Conservation (phyloP, 1,284 basidiomycete species). For the Ustilago bromivora region DNA sequence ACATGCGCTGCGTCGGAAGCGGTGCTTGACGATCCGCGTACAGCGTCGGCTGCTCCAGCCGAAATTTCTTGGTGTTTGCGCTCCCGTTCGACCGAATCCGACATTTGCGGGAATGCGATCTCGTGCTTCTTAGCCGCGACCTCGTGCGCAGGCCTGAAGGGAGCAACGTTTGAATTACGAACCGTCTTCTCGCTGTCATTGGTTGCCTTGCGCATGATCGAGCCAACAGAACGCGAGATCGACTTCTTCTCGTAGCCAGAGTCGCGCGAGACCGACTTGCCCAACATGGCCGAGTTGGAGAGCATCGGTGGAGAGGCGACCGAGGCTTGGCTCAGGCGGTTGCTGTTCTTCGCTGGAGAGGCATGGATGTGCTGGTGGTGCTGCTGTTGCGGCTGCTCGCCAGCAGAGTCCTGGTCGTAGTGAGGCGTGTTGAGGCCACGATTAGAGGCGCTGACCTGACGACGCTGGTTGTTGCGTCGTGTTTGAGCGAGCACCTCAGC, state of each 20-base stretch:
- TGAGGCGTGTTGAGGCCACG: constrained; percentile 16
- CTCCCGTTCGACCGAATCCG: constrained; percentile 2
- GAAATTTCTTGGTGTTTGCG: constrained; percentile 2
- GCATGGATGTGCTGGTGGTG: neutral
- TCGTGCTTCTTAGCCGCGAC: constrained; percentile 24
- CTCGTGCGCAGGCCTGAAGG: constrained; percentile 4
- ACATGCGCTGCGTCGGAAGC: neutral
- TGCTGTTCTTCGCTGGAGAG: constrained; percentile 19
- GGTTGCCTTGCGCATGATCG: constrained; percentile 46
- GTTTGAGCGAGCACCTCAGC: constrained; percentile 60
- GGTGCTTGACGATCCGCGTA: neutral
- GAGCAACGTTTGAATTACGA: constrained; percentile 9
- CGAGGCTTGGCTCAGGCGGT: constrained; percentile 11
- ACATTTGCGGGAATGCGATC: constrained; percentile 13
- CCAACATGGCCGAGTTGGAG: constrained; percentile 15
- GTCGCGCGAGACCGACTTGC: constrained; percentile 41
- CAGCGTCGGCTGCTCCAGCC: neutral
- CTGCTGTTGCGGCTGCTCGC: constrained; percentile 15
- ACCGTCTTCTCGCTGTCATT: constrained; percentile 48
- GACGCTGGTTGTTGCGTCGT: constrained; percentile 51
- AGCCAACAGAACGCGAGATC: constrained; percentile 43
- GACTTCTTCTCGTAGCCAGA: constrained; percentile 31
- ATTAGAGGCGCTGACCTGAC: constrained; percentile 27
- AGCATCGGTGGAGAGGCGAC: constrained; percentile 11
- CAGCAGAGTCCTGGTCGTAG: constrained; percentile 21